A percentile compares a stretch with the other conserved stretches of the same genome.
These are phyloP conservation scores for Dichomitus squalens DNA, from an alignment of 1,284 basidiomycete genomes.

Conservation along the genomic window DNA sequence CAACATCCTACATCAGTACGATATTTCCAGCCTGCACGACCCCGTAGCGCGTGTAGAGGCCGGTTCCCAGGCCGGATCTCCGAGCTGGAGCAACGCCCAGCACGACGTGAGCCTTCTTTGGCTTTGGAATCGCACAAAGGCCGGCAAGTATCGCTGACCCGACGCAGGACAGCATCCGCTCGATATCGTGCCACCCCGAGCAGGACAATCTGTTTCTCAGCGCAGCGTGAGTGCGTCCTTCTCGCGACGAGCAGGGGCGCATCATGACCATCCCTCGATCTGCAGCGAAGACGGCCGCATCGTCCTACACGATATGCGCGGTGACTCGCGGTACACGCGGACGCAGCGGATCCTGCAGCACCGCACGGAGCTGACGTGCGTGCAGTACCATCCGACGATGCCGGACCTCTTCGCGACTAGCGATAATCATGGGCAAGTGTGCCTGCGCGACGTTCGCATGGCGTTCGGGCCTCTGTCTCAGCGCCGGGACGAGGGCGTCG, in stretches of 20 bases:
- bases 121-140: no score
- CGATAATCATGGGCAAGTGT: conserved; percentile 57
- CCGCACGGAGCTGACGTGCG: conserved; percentile 56
- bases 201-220: conserved; percentile 70
- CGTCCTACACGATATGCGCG: conserved; percentile 56
- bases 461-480: conserved; percentile 57
- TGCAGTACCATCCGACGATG: conserved; percentile 64
- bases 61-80: not conserved
- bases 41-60: conserved; percentile 21
- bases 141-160: no score
- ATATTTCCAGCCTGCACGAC: conserved; percentile 38
- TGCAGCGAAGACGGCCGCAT: conserved; percentile 69
- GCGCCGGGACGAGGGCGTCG: conserved; percentile 52
- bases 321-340: conserved; percentile 33
- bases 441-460: conserved; percentile 76
- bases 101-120: conserved; percentile 8
- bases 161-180: conserved; percentile 61
- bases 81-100: conserved; percentile 6
- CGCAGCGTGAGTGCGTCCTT: conserved; percentile 49
- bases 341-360: conserved; percentile 56
- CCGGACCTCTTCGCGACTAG: conserved; percentile 69
- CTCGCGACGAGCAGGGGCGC: not conserved
- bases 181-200: conserved; percentile 60
- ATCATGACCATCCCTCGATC: no score
- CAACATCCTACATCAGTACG: conserved; percentile 58